A percentile compares a stretch with the other conserved stretches of the same genome.
These are phyloP conservation scores for Pterocarpus macrocarpus DNA, from an alignment of 306 rosid genomes.

Conservation along the genomic window DNA sequence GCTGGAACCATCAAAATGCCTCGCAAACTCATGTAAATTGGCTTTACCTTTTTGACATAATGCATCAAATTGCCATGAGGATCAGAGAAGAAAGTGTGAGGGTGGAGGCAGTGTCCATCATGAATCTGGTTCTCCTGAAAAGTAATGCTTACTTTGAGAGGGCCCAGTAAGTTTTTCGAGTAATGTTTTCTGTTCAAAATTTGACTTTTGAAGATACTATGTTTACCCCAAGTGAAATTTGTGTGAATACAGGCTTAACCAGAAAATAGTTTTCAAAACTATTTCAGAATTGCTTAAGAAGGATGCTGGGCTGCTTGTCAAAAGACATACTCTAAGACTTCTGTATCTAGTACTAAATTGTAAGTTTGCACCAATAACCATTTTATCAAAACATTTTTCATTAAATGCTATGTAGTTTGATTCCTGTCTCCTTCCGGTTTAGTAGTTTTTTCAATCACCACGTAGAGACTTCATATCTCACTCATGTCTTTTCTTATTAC, in stretches of 20 bases:
- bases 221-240: constrained; percentile 38
- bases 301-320: constrained; percentile 77
- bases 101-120: constrained; percentile 69
- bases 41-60: constrained; percentile 62
- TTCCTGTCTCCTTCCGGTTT: constrained; percentile 14
- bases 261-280: constrained; percentile 63
- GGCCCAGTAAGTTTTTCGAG: constrained; percentile 67
- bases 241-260: constrained; percentile 67
- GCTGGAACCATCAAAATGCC: constrained; percentile 55
- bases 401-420: constrained; percentile 18
- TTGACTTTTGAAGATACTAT: constrained; percentile 34
- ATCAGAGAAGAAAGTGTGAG: constrained; percentile 72
- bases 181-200: constrained; percentile 37
- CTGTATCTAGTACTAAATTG: constrained; percentile 80
- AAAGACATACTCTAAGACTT: constrained; percentile 68
- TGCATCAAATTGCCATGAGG: constrained; percentile 68
- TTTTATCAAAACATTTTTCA: constrained; percentile 4
- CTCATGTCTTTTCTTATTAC: neutral
- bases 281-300: constrained; percentile 70
- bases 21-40: constrained; percentile 68
- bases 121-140: constrained; percentile 71
- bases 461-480: constrained; percentile 5
- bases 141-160: constrained; percentile 71
- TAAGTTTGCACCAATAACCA: constrained; percentile 56
- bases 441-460: constrained; percentile 25